Evolutionary conservation across 225 moss, liverwort and hornwort species (phyloP), one percentile per base, ranked within the genome.

Genomic region (Ulota crispa): DNA sequence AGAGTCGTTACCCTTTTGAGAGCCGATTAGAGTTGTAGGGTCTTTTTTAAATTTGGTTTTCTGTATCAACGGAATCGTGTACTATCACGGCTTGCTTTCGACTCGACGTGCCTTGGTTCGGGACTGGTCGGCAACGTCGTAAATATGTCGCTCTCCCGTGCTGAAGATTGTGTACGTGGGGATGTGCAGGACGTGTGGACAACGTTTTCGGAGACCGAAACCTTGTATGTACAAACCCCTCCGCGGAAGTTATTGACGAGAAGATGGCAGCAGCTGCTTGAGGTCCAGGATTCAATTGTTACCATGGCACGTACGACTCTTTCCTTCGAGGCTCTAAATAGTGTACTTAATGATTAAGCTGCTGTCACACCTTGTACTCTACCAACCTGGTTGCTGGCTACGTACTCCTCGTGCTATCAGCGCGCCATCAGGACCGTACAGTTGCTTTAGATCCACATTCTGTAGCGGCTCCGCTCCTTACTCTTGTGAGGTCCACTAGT

Each of bases 131-230:
- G n/a, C 60, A 18, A 27, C 16, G 20, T 39, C 13, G 55, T 26
- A 54, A 36, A 45, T 27, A 21, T 27, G 27, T 34, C 27, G 59
- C 26, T 23, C 28, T 70, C 1, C 26, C 32, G 61, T 78, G 73
- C 81, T 84, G 78, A 87, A 31, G 41, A 64, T 78, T 47, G 56
- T 72, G 73, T 63, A 21, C 66, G 61, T 83, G 83, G 71, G 36
- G 52, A 47, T 79, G 81, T 80, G 84, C 86, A 96, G 93, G 92
- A 61, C 92, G 98, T 66, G 95, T 99, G 1, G 98, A 99, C 89
- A 99, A 99, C 64, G 98, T 99, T 0, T 94, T 90, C 24, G 98
- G 98, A 57, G 98, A 99, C 81, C 88, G 98, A 68, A 87, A 99
- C 87, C 95, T 99, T 42, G 89, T 96, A n/a, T 91, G 91, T 75